These are phyloP conservation scores for Candida takata DNA, from an alignment of 805 yeast species.

Conservation along the genomic window DNA sequence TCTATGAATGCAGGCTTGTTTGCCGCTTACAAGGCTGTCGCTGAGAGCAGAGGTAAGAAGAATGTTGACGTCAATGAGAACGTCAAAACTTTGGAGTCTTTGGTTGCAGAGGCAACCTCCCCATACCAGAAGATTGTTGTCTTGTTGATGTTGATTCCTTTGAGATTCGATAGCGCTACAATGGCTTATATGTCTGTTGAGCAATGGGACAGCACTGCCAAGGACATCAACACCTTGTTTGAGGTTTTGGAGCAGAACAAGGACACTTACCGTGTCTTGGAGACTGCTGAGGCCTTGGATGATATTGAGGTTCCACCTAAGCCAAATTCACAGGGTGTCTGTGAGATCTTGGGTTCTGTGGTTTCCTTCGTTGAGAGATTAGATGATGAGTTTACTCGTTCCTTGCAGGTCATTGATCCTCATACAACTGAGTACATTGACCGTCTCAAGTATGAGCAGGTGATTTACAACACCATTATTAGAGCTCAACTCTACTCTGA, in stretches of 20 bases:
- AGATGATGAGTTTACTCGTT: constrained; percentile 88
- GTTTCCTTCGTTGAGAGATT: constrained; percentile 85
- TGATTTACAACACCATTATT: constrained; percentile 66
- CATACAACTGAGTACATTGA: constrained; percentile 91
- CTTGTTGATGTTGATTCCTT: constrained; percentile 74
- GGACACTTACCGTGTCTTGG: constrained; percentile 59
- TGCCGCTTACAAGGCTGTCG: constrained; percentile 61
- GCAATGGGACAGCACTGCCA: constrained; percentile 69
- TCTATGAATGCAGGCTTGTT: constrained; percentile 41
- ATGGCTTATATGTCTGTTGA: constrained; percentile 68
- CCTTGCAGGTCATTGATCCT: constrained; percentile 85
- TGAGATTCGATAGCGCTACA: constrained; percentile 76
- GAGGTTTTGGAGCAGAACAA: constrained; percentile 58
- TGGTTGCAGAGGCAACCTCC: constrained; percentile 39
- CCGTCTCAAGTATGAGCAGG: constrained; percentile 81
- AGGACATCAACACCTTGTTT: constrained; percentile 57
- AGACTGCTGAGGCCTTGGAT: constrained; percentile 61
- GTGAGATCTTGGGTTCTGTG: constrained; percentile 75
- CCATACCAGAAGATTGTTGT: constrained; percentile 76
- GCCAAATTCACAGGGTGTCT: constrained; percentile 58
- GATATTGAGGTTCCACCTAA: constrained; percentile 68
- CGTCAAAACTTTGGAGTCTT: constrained; percentile 58
- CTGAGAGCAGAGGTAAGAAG: constrained; percentile 93
- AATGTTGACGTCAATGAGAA: constrained; percentile 82
- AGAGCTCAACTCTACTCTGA: constrained; percentile 87